These are phyloP conservation scores for Flagelloscypha sp. DNA, from an alignment of 768 basidiomycete genomes.

Conservation along the genomic window DNA sequence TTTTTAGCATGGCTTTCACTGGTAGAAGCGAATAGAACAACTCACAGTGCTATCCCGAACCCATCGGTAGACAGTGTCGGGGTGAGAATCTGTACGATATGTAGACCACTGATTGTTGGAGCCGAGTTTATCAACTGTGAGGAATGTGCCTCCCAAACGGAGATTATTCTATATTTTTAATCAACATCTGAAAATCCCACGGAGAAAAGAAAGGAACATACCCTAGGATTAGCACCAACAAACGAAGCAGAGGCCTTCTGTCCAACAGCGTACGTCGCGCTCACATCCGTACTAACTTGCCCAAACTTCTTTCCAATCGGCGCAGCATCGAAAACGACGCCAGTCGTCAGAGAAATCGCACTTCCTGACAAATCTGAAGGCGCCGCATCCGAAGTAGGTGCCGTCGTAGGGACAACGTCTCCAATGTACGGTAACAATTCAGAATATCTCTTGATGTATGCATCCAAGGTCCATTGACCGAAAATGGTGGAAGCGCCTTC, in stretches of 20 bases:
- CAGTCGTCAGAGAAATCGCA: slow-evolving; percentile 65
- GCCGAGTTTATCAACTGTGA: slow-evolving; percentile 51
- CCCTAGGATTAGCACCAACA: slow-evolving; percentile 72
- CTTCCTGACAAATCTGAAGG: slow-evolving; percentile 55
- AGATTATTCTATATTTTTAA: slow-evolving; percentile 55
- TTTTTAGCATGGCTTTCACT: not conserved
- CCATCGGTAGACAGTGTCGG: slow-evolving; percentile 67
- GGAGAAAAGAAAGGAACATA: slow-evolving; percentile 22
- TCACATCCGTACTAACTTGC: slow-evolving; percentile 48
- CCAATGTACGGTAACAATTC: slow-evolving; percentile 58
- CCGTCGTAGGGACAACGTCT: slow-evolving; percentile 31
- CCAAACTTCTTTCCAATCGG: slow-evolving; percentile 56
- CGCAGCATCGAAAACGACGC: slow-evolving; percentile 52
- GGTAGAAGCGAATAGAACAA: slow-evolving; percentile 5
- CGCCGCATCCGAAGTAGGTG: slow-evolving; percentile 54
- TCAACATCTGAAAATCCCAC: slow-evolving; percentile 1
- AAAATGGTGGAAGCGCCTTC: slow-evolving; percentile 78
- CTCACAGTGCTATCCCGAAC: slow-evolving; percentile 44
- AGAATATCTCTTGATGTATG: slow-evolving; percentile 70
- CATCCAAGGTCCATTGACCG: slow-evolving; percentile 75
- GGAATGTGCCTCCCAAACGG: slow-evolving; percentile 63
- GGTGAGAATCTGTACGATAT: slow-evolving; percentile 70
- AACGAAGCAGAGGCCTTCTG: slow-evolving; percentile 56
- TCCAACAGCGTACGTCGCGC: slow-evolving; percentile 41
- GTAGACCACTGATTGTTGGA: slow-evolving; percentile 40